Evolutionary conservation across 208 protist species (phyloP).

Genomic region (Trypanosoma boissoni): DNA sequence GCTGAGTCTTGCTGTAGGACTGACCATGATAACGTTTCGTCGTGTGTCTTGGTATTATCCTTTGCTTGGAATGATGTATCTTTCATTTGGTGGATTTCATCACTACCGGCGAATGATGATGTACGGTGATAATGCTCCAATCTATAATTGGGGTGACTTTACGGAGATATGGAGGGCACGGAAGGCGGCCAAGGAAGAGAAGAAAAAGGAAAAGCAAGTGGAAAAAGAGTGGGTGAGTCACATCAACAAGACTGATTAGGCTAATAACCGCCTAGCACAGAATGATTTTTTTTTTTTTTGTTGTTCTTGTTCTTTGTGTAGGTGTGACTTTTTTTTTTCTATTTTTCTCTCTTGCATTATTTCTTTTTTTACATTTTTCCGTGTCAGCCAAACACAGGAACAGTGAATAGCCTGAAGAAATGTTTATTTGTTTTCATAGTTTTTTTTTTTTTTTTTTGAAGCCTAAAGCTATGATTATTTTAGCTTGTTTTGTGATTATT

Average conservation of each 20-base stretch:
- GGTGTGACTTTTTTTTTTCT: constrained; percentile 6
- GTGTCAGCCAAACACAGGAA: background rate
- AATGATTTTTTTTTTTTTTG: background rate
- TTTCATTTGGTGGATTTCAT: constrained; percentile 80
- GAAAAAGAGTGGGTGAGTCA: constrained; percentile 11
- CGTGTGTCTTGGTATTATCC: constrained; percentile 86
- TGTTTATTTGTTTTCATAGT: background rate
- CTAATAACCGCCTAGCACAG: too few relatives aligned
- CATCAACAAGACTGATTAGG: too few relatives aligned
- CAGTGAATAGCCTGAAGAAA: constrained; percentile 9
- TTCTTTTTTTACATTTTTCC: background rate
- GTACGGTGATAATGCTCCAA: constrained; percentile 79
- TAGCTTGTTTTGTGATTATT: background rate
- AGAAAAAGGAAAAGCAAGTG: constrained; percentile 22
- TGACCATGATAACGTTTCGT: constrained; percentile 66
- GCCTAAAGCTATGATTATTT: too few relatives aligned
- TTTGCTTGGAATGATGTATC: constrained; percentile 69
- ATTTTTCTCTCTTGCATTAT: background rate
- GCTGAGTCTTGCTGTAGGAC: constrained; percentile 58
- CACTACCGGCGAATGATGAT: constrained; percentile 88
- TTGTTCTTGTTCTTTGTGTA: constrained; percentile 8
- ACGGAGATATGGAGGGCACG: constrained; percentile 41
- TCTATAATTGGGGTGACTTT: constrained; percentile 80
- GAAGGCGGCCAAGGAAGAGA: constrained; percentile 20
- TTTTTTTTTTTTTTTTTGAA: constrained; percentile 15